These are phyloP conservation scores for Acanthamoeba culbertsoni DNA, from an alignment of 208 protist genomes.

Conservation along the genomic window DNA sequence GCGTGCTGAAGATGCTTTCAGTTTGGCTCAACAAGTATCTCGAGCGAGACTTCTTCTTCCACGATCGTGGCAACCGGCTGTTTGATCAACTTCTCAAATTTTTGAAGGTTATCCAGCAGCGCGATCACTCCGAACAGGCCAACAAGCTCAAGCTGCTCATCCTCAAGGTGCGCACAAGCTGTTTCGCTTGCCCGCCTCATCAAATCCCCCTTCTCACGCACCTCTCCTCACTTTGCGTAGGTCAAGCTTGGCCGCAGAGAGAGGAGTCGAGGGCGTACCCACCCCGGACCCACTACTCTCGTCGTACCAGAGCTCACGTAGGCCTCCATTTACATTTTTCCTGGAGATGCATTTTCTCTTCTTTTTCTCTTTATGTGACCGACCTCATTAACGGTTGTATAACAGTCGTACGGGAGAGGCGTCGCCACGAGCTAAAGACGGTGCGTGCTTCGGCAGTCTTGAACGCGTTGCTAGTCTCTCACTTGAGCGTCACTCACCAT, in stretches of 20 bases:
- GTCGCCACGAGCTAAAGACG: not conserved
- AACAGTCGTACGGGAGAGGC: not conserved
- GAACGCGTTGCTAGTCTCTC: too few relatives aligned
- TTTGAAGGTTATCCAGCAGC: not conserved
- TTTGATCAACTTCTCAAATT: conserved; percentile 55
- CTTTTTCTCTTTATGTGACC: not conserved
- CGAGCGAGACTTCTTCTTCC: conserved; percentile 53
- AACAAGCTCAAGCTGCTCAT: conserved; percentile 61
- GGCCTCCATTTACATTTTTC: not conserved
- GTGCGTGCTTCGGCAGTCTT: too few relatives aligned
- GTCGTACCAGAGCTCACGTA: not conserved
- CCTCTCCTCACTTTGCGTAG: not conserved
- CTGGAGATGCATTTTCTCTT: not conserved
- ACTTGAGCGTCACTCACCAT: too few relatives aligned
- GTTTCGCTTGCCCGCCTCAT: not conserved
- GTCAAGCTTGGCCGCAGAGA: not conserved
- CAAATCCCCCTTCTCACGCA: not conserved
- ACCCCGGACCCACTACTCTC: not conserved
- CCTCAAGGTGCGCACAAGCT: not conserved
- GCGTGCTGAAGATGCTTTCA: conserved; percentile 28
- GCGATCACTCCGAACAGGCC: conserved; percentile 29
- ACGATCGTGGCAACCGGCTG: conserved; percentile 9
- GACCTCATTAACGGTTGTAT: not conserved
- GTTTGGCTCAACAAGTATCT: conserved; percentile 50
- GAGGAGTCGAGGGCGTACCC: not conserved